Percentiles rank a stretch among this genome's conserved stretches.
Conservation (phyloP, 805 yeast genomes). For the Sugiyamaella chiloensis region DNA sequence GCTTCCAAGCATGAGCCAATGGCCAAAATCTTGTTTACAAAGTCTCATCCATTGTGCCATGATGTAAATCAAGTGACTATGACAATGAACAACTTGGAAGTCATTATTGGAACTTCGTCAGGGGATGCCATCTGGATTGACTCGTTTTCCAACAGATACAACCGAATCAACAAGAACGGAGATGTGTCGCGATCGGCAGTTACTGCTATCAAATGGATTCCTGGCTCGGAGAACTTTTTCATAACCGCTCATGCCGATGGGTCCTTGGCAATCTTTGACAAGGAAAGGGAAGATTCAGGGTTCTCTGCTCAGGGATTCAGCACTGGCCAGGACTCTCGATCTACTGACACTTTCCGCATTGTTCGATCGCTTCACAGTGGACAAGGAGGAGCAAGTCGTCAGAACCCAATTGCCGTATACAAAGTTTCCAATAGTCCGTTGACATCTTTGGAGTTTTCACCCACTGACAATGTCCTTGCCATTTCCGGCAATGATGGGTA, state of each 20-base stretch:
- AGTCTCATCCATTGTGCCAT: constrained; percentile 40
- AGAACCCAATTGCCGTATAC: constrained; percentile 58
- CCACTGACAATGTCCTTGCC: constrained; percentile 32
- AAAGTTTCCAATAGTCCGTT: constrained; percentile 59
- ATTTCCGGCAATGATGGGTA: constrained; percentile 62
- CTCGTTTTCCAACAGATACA: constrained; percentile 46
- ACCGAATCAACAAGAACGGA: constrained; percentile 52
- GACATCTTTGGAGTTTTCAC: constrained; percentile 45
- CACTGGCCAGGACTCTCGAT: constrained; percentile 22
- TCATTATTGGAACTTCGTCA: constrained; percentile 58
- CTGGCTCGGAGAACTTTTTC: constrained; percentile 42
- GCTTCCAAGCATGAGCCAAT: constrained; percentile 35
- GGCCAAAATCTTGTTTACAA: constrained; percentile 36
- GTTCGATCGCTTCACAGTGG: constrained; percentile 16
- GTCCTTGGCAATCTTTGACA: constrained; percentile 49
- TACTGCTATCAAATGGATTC: constrained; percentile 47
- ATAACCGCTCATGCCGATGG: constrained; percentile 65
- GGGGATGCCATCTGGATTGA: constrained; percentile 69
- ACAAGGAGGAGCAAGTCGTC: constrained; percentile 16
- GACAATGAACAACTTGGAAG: constrained; percentile 40
- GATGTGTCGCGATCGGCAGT: constrained; percentile 42
- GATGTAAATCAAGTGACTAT: constrained; percentile 35
- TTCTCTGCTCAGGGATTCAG: constrained; percentile 18
- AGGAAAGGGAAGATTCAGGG: constrained; percentile 46
- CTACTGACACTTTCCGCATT: constrained; percentile 22